Evolutionary conservation across 1,139 yeast genomes (phyloP).

Genomic region (Pneumocystis canis): DNA sequence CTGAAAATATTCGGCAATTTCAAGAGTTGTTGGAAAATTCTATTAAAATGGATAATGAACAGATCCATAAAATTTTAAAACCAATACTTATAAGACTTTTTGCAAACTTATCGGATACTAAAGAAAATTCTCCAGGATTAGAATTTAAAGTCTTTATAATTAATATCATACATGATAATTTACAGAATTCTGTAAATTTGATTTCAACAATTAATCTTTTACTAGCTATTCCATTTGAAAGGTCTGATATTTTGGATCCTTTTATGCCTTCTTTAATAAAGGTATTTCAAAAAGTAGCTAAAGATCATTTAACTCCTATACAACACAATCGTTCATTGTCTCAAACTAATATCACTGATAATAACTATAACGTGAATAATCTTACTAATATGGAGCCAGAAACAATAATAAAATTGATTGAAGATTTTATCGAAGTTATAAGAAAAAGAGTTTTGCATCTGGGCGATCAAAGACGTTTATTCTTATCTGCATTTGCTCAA

Average conservation of each 20-base stretch:
- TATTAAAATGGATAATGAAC: conserved; percentile 46
- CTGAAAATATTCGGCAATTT: conserved; percentile 50
- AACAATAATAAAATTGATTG: conserved; percentile 44
- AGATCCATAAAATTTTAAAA: conserved; percentile 53
- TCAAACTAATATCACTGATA: conserved; percentile 10
- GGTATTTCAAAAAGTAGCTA: conserved; percentile 74
- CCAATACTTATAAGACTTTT: conserved; percentile 52
- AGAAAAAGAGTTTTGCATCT: conserved; percentile 67
- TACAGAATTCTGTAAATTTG: conserved; percentile 51
- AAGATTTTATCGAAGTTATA: conserved; percentile 58
- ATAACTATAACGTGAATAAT: conserved; percentile 10
- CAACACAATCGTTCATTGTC: conserved; percentile 9
- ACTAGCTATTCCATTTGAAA: conserved; percentile 63
- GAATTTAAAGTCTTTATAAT: conserved; percentile 53
- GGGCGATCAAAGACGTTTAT: conserved; percentile 87
- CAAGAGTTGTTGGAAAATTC: conserved; percentile 70
- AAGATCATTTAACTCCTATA: conserved; percentile 52
- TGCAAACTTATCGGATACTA: conserved; percentile 25
- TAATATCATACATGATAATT: conserved; percentile 65
- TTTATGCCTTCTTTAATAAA: conserved; percentile 66
- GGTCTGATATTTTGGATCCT: conserved; percentile 60
- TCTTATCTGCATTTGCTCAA: conserved; percentile 73
- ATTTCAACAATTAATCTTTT: conserved; percentile 85
- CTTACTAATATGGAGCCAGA: conserved; percentile 13
- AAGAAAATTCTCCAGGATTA: conserved; percentile 34